Percentiles rank a stretch among this genome's conserved stretches.
phyloP scores from a whole-genome alignment of 331 rosid species.

The Quercus tomentella region DNA sequence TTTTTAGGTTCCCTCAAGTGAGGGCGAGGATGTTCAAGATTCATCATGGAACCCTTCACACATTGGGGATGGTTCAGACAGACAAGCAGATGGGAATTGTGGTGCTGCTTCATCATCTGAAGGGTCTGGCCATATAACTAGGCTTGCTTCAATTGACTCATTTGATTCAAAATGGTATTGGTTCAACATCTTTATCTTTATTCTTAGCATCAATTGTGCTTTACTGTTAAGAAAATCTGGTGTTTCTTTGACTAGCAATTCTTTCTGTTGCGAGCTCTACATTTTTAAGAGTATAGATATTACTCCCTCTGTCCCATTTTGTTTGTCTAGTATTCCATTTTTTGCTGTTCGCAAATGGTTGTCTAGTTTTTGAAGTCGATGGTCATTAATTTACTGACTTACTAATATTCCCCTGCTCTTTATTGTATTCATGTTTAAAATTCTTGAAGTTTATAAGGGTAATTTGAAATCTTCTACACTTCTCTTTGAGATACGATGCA shows the following conservation, averaged over 20 bases:
- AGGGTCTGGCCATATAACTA: slow-evolving; percentile 53
- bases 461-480: no score
- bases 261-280: neutral
- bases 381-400: neutral
- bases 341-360: no score
- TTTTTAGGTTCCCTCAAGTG: slow-evolving; percentile 50
- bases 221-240: neutral
- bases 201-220: slow-evolving; percentile 14
- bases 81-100: slow-evolving; percentile 47
- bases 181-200: neutral
- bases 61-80: slow-evolving; percentile 60
- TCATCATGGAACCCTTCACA: slow-evolving; percentile 86
- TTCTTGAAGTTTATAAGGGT: no score
- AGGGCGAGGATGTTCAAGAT: slow-evolving; percentile 44
- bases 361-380: neutral
- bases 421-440: no score
- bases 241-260: neutral
- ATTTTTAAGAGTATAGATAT: slow-evolving; percentile 1
- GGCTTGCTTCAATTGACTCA: slow-evolving; percentile 97
- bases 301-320: no score
- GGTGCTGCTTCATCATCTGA: slow-evolving; percentile 70
- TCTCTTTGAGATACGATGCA: no score
- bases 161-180: slow-evolving; percentile 94
- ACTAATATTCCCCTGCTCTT: neutral
- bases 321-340: no score